Conservation (phyloP, 306 rosid genomes). For the Spatholobus suberectus region DNA sequence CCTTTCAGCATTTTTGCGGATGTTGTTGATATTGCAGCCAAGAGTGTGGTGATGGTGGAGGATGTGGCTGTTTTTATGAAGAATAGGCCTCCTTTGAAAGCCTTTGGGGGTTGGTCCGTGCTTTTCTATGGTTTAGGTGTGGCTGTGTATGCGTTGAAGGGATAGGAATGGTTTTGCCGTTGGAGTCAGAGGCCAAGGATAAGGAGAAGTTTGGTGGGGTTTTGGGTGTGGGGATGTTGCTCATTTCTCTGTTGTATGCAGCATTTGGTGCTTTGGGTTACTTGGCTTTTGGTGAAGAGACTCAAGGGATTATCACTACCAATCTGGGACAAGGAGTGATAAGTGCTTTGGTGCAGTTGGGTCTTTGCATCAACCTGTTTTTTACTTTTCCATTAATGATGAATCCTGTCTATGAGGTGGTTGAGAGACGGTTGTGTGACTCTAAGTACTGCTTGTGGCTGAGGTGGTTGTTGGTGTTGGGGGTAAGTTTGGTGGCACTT, state of each 20-base stretch:
- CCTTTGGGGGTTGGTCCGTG: conserved; percentile 60
- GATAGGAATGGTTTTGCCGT: conserved; percentile 67
- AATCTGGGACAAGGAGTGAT: conserved; percentile 63
- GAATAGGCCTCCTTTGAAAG: conserved; percentile 55
- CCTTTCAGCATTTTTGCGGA: conserved; percentile 80
- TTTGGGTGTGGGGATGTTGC: conserved; percentile 56
- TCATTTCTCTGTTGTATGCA: conserved; percentile 61
- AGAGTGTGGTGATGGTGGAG: conserved; percentile 66
- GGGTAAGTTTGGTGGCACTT: conserved; percentile 65
- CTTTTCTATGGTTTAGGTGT: conserved; percentile 73
- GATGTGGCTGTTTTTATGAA: conserved; percentile 53
- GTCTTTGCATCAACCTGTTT: conserved; percentile 67
- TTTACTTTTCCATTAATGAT: conserved; percentile 71
- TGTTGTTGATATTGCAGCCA: conserved; percentile 61
- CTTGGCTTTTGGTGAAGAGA: conserved; percentile 74
- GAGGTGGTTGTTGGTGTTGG: conserved; percentile 65
- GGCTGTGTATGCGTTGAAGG: conserved; percentile 76
- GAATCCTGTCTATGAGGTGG: conserved; percentile 77
- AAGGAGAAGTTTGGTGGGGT: conserved; percentile 64
- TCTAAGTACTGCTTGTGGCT: conserved; percentile 65
- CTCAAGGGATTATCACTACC: conserved; percentile 68
- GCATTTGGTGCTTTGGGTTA: conserved; percentile 66
- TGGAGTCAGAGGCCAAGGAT: conserved; percentile 66
- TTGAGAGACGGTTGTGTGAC: conserved; percentile 60
- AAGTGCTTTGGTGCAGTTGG: conserved; percentile 63